These are phyloP conservation scores for Mrakia blollopis DNA, from an alignment of 768 basidiomycete species.

Conservation along the genomic window DNA sequence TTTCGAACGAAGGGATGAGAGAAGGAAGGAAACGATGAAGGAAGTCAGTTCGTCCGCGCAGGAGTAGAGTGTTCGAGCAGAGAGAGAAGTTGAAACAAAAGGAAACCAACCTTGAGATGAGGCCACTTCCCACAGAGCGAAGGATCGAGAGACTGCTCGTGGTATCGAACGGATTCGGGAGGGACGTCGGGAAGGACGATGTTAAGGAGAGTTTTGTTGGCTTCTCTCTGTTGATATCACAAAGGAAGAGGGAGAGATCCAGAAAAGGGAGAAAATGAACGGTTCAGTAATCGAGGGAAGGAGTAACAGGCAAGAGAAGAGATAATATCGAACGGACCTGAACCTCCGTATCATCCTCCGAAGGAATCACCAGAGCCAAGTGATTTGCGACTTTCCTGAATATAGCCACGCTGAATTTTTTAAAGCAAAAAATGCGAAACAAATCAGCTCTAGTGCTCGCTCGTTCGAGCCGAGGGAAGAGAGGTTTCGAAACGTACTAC, in stretches of 20 bases:
- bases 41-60: neutral
- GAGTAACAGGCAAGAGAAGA: neutral
- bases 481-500: slow-evolving; percentile 34
- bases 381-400: slow-evolving; percentile 26
- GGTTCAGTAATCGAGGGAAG: no score
- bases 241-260: neutral
- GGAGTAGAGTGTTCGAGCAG: no score
- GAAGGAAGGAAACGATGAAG: neutral
- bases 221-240: neutral
- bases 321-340: neutral
- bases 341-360: slow-evolving; percentile 17
- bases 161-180: neutral
- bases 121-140: slow-evolving; percentile 14
- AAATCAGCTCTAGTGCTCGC: no score
- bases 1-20: neutral
- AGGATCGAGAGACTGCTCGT: neutral
- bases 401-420: neutral
- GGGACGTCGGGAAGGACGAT: neutral
- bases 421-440: neutral
- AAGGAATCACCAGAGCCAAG: slow-evolving; percentile 18
- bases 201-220: neutral
- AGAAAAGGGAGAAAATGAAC: neutral
- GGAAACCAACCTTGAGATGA: neutral
- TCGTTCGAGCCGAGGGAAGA: no score
- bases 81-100: neutral